A percentile compares a stretch with the other conserved stretches of the same genome.
These are phyloP conservation scores for Nothomitra cinnamomea DNA, from an alignment of 2,329 filamentous ascomycete species.

Conservation along the genomic window DNA sequence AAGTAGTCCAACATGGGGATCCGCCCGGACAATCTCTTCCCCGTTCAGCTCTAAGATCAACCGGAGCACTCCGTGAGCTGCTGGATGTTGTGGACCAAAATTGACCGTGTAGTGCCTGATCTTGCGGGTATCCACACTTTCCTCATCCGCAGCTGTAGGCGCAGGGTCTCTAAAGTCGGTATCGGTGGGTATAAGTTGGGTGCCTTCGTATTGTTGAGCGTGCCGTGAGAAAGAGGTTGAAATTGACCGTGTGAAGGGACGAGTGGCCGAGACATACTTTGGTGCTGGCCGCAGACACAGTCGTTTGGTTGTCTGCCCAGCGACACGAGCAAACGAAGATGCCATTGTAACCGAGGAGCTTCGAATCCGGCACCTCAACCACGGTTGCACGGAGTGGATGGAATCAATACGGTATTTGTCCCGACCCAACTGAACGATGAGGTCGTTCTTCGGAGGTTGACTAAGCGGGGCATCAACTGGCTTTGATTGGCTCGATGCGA, in stretches of 20 bases:
- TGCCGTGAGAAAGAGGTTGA: slow-evolving; percentile 46
- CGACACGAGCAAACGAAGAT: slow-evolving; percentile 53
- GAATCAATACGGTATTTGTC: too few relatives aligned
- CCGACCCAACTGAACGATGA: neutral
- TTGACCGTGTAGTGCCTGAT: slow-evolving; percentile 99
- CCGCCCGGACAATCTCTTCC: slow-evolving; percentile 90
- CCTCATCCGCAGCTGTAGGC: slow-evolving; percentile 26
- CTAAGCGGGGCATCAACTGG: neutral
- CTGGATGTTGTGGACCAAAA: slow-evolving; percentile 96
- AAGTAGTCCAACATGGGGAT: slow-evolving; percentile 90
- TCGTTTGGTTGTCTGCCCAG: slow-evolving; percentile 52
- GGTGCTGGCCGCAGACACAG: slow-evolving; percentile 39
- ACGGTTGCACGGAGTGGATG: neutral
- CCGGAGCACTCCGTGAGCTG: slow-evolving; percentile 92
- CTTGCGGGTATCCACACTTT: slow-evolving; percentile 51
- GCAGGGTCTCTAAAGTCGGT: slow-evolving; percentile 39
- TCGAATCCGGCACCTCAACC: neutral
- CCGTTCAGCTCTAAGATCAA: slow-evolving; percentile 95
- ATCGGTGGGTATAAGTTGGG: slow-evolving; percentile 47
- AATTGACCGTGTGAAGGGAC: slow-evolving; percentile 40
- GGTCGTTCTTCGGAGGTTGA: neutral
- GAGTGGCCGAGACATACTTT: slow-evolving; percentile 15
- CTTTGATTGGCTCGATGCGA: neutral
- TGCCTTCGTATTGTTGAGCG: slow-evolving; percentile 41
- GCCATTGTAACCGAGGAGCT: slow-evolving; percentile 34